Base-by-base conservation (phyloP, 1,284 basidiomycete species). In the Wolfiporia cocos region DNA sequence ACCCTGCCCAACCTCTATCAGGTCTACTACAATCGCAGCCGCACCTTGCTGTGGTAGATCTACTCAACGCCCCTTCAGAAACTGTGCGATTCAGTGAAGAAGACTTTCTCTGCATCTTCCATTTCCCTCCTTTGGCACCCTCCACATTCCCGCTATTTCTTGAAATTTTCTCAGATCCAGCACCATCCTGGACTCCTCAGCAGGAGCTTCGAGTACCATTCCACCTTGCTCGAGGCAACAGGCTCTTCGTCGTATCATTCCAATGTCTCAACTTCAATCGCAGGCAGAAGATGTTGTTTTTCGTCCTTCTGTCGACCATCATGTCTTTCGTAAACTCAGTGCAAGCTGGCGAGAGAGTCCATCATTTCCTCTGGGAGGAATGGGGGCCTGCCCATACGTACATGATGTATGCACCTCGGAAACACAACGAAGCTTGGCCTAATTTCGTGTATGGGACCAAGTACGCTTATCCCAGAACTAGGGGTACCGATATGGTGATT, bases 381-480 rank as follows among this genome's bases (percentile, higher is more conserved):
- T 82, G 80, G 80, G 76, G 76, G 12, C 69, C n/a, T 3, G 38
- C 34, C 12, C 67, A 68, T 3, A 68, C 69, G 14, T 71, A 74
- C 19, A 53, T 76, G 48, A 49, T 74, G 24, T 47, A 47, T 7
- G 57, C 59, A 7, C 51, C 50, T 22, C 52, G 53, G 10, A 50
- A 51, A 23, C 65, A 65, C 34, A 70, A 70, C 26, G n/a, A n/a
- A n/a, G n/a, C n/a, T n/a, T n/a, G n/a, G n/a, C 73, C 76, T 5
- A 83, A 80, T 61, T 78, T 74, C 50, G 70, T 78, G 19, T 71
- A 67, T 51, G 79, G 79, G 12, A 68, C 67, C 33, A 67, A 66
- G 43, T 77, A 65, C 43, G 68, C 62, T 47, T 64, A 49, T 39
- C 55, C n/a, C n/a, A n/a, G n/a, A n/a, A n/a, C n/a, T n/a, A n/a